These are phyloP conservation scores for Botrytis byssoidea DNA, from an alignment of 2,329 filamentous ascomycete genomes.

Conservation along the genomic window DNA sequence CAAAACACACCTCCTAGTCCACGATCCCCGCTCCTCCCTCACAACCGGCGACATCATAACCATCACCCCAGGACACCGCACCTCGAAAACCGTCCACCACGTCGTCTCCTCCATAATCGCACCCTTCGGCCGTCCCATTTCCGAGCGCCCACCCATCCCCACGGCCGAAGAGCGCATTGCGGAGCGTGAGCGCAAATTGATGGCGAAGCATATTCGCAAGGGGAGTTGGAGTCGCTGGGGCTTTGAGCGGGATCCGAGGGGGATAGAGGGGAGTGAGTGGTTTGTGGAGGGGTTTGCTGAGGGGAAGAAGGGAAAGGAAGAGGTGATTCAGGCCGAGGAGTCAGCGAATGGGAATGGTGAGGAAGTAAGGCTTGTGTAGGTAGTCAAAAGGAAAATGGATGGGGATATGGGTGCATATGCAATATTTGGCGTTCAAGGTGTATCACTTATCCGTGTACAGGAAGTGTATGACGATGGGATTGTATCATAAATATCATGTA, in stretches of 20 bases:
- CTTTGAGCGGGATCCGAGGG: constrained; percentile 22
- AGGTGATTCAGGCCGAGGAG: not conserved
- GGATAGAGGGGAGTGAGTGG: constrained; percentile 11
- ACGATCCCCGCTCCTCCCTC: constrained; percentile 74
- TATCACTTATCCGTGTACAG: not conserved
- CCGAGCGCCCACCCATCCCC: constrained; percentile 64
- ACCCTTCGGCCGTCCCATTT: constrained; percentile 63
- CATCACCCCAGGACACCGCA: constrained; percentile 65
- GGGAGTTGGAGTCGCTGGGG: constrained; percentile 24
- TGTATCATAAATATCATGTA: constrained; percentile 13
- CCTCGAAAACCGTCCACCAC: constrained; percentile 66
- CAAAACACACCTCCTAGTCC: constrained; percentile 66
- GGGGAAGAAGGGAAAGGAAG: constrained; percentile 8
- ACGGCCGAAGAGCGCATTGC: constrained; percentile 60
- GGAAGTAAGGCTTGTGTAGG: constrained; percentile 7
- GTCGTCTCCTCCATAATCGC: constrained; percentile 74
- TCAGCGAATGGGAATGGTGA: not conserved
- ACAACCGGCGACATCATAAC: constrained; percentile 72
- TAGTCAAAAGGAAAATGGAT: not conserved
- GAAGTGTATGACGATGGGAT: constrained; percentile 16
- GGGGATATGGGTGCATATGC: constrained; percentile 4
- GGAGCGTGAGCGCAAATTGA: constrained; percentile 53
- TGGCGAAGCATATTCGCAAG: constrained; percentile 56
- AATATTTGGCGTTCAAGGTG: constrained; percentile 17
- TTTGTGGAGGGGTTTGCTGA: constrained; percentile 19